phyloP scores from a whole-genome alignment of 495 filamentous ascomycete species.

The Penicillium pulvis region DNA sequence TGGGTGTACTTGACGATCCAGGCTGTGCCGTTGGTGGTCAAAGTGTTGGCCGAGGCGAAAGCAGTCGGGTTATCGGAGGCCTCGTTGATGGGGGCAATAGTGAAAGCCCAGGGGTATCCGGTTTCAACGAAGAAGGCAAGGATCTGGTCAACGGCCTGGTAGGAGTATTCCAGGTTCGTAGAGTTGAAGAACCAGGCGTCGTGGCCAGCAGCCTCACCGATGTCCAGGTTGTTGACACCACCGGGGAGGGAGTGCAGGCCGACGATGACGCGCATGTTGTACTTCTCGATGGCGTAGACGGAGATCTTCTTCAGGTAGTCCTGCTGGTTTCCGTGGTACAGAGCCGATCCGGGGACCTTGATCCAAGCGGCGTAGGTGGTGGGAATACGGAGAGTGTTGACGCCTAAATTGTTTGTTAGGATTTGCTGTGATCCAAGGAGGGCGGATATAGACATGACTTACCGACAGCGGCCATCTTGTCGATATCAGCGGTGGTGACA shows the following conservation, averaged over 20 bases:
- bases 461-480: conserved; percentile 24
- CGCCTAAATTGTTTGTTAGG: neutral
- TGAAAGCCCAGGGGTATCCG: conserved; percentile 23
- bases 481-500: conserved; percentile 29
- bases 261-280: conserved; percentile 32
- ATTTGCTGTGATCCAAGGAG: neutral
- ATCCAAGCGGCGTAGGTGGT: conserved; percentile 25
- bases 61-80: conserved; percentile 13
- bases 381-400: conserved; percentile 13
- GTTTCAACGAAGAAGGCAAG: conserved; percentile 26
- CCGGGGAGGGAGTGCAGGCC: conserved; percentile 33
- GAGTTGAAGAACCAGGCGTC: conserved; percentile 31
- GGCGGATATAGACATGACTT: neutral
- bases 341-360: conserved; percentile 30
- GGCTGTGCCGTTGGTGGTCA: conserved; percentile 16
- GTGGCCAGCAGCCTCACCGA: conserved; percentile 29
- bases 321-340: conserved; percentile 30
- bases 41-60: conserved; percentile 10
- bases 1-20: conserved; percentile 17
- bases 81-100: conserved; percentile 28
- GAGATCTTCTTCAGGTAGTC: conserved; percentile 27
- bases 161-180: conserved; percentile 29
- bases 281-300: conserved; percentile 27
- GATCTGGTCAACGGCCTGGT: conserved; percentile 24
- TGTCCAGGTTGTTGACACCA: conserved; percentile 26